Evolutionary conservation across 78 protist genomes (phyloP), one percentile per base, ranked within the genome.

Genomic region (Capsaspora owczarzaki): DNA sequence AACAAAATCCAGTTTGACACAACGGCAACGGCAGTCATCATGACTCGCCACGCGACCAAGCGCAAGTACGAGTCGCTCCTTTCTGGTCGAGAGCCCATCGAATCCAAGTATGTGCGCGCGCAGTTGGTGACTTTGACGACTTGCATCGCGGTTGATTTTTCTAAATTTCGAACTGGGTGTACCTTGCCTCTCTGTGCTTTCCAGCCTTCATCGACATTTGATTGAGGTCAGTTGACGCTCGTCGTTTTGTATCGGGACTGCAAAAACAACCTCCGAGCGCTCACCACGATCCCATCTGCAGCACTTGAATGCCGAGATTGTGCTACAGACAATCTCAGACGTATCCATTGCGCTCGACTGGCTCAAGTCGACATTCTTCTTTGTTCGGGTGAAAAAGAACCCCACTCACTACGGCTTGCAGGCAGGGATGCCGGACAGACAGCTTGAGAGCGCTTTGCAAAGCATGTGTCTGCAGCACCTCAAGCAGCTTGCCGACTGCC

Each of bases 61-160:
- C 72, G 78, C 40, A 95, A 92, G 44, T 98, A 96, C 87, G 79
- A 89, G 38, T 87, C 93, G 76, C 96, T 98, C 82, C 86, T 96
- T 37, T 87, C 92, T 63, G 95, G 90, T 47, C 97, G 97, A 37
- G 93, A 96, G 89, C 99, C 99, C 20, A 95, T 97, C 4, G 99
- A 98, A 82, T 81, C 93, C 33, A 63, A 71, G 46, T 93, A 96
- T 49, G 86, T 49, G 56, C 10, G n/a, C n/a, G n/a, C n/a, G n/a
- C n/a, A n/a, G n/a, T n/a, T n/a, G n/a, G n/a, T n/a, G n/a, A n/a
- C n/a, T n/a, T n/a, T n/a, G n/a, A n/a, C n/a, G n/a, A n/a, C n/a
- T n/a, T n/a, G n/a, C n/a, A n/a, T n/a, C n/a, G n/a, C n/a, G n/a
- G n/a, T n/a, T n/a, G n/a, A n/a, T n/a, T n/a, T n/a, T n/a, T n/a